These are phyloP conservation scores for Perilla frutescens DNA, from an alignment of 257 asterid species.

Conservation along the genomic window DNA sequence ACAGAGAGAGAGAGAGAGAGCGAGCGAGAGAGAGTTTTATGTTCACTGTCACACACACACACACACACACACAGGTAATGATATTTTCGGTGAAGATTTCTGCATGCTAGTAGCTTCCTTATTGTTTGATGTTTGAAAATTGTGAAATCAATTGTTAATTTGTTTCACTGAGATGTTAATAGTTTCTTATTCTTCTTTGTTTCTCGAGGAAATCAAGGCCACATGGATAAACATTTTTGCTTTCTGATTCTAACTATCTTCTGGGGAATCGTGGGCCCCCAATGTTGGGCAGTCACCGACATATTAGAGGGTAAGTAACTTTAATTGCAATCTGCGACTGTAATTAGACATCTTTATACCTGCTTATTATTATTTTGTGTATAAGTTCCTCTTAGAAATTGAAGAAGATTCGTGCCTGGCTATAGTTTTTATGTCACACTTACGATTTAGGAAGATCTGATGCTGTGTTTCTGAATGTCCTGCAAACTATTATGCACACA, in stretches of 20 bases:
- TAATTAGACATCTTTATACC: not conserved
- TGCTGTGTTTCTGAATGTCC: not conserved
- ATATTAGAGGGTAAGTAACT: slow-evolving; percentile 54
- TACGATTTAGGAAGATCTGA: too few species aligned
- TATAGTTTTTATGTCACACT: too few species aligned
- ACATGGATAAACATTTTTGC: slow-evolving; percentile 49
- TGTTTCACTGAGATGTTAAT: too few species aligned
- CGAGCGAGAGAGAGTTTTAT: too few species aligned
- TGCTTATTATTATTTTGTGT: not conserved
- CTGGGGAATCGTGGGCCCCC: slow-evolving; percentile 40
- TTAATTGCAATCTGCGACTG: not conserved
- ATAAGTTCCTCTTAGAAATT: not conserved
- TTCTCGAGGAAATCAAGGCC: too few species aligned
- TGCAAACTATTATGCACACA: not conserved
- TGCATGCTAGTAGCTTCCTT: slow-evolving; percentile 11
- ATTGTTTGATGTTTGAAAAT: too few species aligned
- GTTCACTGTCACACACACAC: slow-evolving; percentile 8
- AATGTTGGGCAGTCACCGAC: slow-evolving; percentile 58
- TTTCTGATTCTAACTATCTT: slow-evolving; percentile 37
- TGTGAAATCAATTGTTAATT: too few species aligned
- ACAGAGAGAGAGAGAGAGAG: too few species aligned
- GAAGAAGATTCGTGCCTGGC: not conserved
- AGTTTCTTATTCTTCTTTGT: too few species aligned
- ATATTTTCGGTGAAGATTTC: slow-evolving; percentile 16
- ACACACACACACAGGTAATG: not conserved